phyloP scores from a whole-genome alignment of 441 rosid genomes.

The Eugenia klotzschiana region DNA sequence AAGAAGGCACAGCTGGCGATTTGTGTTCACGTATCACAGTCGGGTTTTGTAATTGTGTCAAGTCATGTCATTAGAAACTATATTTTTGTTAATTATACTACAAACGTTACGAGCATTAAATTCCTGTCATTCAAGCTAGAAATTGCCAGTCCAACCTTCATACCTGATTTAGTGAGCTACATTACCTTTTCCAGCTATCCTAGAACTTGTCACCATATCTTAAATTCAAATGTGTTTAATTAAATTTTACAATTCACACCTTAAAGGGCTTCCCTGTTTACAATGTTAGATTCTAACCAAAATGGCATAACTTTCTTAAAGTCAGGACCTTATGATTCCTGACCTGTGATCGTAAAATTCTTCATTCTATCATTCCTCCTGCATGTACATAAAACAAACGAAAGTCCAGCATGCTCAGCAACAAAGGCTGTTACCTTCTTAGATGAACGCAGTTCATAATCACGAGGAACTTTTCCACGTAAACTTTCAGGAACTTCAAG shows the following conservation, averaged over 20 bases:
- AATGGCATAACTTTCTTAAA: neutral
- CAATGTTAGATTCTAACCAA: neutral
- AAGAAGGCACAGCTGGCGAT: neutral
- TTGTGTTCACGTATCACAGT: neutral
- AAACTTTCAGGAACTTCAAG: conserved; percentile 82
- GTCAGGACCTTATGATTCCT: neutral
- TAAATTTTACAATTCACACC: neutral
- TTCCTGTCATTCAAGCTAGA: neutral
- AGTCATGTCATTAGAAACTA: neutral
- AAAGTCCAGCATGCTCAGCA: neutral
- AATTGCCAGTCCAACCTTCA: neutral
- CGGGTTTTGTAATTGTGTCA: neutral
- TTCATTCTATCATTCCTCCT: neutral
- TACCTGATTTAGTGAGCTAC: neutral
- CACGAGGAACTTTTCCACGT: conserved; percentile 58
- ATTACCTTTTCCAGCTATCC: neutral
- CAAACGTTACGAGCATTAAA: neutral
- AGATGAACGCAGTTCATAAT: conserved; percentile 88
- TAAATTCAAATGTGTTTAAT: neutral
- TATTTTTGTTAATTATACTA: neutral
- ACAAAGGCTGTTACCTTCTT: conserved; percentile 49
- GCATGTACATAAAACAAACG: neutral
- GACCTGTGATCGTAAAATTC: neutral
- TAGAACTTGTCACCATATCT: neutral
- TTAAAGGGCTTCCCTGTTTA: neutral